A percentile compares a stretch with the other conserved stretches of the same genome.
These are phyloP conservation scores for Kuraishia floccosa DNA, from an alignment of 805 yeast species.

Conservation along the genomic window DNA sequence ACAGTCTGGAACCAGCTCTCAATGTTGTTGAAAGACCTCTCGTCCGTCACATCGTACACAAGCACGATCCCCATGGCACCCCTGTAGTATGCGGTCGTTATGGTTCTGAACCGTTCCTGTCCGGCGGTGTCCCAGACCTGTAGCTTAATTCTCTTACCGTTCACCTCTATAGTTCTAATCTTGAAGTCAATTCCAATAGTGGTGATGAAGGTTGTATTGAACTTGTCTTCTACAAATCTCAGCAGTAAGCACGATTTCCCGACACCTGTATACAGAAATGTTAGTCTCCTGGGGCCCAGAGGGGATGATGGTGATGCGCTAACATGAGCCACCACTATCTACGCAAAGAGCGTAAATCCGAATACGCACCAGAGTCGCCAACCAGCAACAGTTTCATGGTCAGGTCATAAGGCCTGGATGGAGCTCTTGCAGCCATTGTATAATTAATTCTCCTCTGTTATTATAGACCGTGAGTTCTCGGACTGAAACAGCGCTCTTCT, in stretches of 20 bases:
- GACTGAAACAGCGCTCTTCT: no score
- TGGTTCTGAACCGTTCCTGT: constrained; percentile 92
- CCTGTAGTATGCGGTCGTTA: constrained; percentile 85
- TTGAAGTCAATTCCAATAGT: constrained; percentile 98
- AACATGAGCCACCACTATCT: no score
- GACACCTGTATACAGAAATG: constrained; percentile 37
- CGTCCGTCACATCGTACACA: constrained; percentile 79
- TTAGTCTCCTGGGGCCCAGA: background rate
- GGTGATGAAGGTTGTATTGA: constrained; percentile 92
- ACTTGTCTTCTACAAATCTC: constrained; percentile 92
- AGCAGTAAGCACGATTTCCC: constrained; percentile 85
- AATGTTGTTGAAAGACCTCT: constrained; percentile 84
- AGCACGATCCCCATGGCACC: constrained; percentile 84
- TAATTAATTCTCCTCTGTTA: no score
- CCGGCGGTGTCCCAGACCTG: constrained; percentile 98
- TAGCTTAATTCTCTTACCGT: constrained; percentile 85
- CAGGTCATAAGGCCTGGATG: constrained; percentile 73
- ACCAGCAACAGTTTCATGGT: constrained; percentile 86
- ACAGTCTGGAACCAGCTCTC: constrained; percentile 95
- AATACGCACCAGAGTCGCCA: constrained; percentile 64
- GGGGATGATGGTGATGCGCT: no score
- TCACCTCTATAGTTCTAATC: constrained; percentile 89
- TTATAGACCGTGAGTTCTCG: no score
- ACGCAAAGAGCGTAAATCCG: no score
- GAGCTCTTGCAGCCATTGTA: constrained; percentile 48